These are phyloP conservation scores for Tricladium varicosporioides DNA, from an alignment of 2,329 filamentous ascomycete genomes.

Conservation along the genomic window DNA sequence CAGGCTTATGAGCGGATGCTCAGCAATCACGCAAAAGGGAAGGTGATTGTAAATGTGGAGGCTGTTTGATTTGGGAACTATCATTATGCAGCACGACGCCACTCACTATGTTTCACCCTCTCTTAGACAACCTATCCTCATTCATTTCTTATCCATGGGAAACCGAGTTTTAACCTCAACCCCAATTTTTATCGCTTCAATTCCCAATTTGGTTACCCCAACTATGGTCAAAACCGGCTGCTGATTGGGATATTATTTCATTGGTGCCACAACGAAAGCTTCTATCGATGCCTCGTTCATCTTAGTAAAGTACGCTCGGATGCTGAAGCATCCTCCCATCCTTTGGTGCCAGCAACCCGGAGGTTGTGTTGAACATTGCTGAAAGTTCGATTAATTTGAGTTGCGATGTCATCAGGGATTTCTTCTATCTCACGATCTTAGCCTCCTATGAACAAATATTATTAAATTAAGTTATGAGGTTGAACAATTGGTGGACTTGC, in stretches of 20 bases:
- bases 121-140: not conserved
- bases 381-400: constrained; percentile 53
- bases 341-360: constrained; percentile 51
- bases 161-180: constrained; percentile 51
- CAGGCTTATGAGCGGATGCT: constrained; percentile 35
- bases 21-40: constrained; percentile 38
- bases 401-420: constrained; percentile 38
- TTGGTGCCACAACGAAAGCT: constrained; percentile 46
- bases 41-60: constrained; percentile 32
- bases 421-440: constrained; percentile 32
- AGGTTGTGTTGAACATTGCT: constrained; percentile 53
- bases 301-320: constrained; percentile 45
- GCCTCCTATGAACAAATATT: constrained; percentile 30
- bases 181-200: constrained; percentile 54
- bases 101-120: not conserved
- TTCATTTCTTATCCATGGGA: not conserved
- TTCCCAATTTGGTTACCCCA: constrained; percentile 46
- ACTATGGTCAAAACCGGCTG: constrained; percentile 53
- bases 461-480: not conserved
- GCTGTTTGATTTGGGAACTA: not conserved
- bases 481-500: not conserved
- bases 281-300: constrained; percentile 41
- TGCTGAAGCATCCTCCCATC: constrained; percentile 51
- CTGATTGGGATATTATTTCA: constrained; percentile 50
- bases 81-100: not conserved